A percentile compares a stretch with the other conserved stretches of the same genome.
phyloP scores from a whole-genome alignment of 2,329 filamentous ascomycete genomes.

The Cryphonectria parasitica region DNA sequence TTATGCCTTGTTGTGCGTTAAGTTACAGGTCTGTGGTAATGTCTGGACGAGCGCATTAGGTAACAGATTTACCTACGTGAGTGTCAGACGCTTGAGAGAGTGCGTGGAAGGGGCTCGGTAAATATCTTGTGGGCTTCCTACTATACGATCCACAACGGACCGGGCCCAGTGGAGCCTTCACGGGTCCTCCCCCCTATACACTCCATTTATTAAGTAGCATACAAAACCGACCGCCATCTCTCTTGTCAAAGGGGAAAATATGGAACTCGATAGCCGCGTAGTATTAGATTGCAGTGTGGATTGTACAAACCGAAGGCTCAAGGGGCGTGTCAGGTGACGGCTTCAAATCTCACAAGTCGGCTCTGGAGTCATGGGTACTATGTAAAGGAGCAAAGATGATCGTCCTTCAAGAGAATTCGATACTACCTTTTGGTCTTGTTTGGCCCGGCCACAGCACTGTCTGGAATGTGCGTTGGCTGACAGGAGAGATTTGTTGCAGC shows the following conservation, averaged over 20 bases:
- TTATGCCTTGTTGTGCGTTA: not conserved
- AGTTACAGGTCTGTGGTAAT: not conserved
- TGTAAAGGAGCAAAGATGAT: not conserved
- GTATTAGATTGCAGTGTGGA: not conserved
- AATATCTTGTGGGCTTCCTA: not conserved
- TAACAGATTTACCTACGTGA: not conserved
- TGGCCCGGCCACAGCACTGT: not conserved
- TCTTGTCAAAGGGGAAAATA: slow-evolving; percentile 8
- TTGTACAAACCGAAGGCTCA: not conserved
- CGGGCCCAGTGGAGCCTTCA: not conserved
- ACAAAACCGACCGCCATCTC: slow-evolving; percentile 3
- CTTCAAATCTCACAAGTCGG: not conserved
- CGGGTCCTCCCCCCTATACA: slow-evolving; percentile 3
- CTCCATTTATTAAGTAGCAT: not conserved
- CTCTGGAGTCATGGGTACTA: not conserved
- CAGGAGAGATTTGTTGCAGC: not conserved
- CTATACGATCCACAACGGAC: not conserved
- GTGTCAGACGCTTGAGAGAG: not conserved
- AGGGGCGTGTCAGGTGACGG: not conserved
- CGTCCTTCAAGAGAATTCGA: not conserved
- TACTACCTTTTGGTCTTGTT: not conserved
- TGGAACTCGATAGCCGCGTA: not conserved
- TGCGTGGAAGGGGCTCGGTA: slow-evolving; percentile 7
- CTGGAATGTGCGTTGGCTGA: not conserved
- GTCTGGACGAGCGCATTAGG: not conserved